Evolutionary conservation across 140 eudicot species (phyloP), one percentile per base, ranked within the genome.

Genomic region (Bidens hawaiensis): DNA sequence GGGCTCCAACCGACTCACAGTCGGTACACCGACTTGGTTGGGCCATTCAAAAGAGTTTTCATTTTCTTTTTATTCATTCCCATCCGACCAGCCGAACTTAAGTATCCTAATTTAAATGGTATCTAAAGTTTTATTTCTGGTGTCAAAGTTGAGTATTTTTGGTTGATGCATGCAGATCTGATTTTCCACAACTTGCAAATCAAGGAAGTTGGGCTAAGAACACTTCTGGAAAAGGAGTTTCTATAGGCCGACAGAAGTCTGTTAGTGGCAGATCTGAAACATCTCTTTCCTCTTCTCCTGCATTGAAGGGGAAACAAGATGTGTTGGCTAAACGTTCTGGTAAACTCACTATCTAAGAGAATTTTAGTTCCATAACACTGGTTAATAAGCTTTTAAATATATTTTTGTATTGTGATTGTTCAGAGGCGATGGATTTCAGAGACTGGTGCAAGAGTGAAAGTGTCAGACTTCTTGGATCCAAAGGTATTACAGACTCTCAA

Each of bases 371-470:
- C 42, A 15, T 16, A 15, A 57, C n/a, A 8, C 56, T 25, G 13
- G 10, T 25, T 27, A 27, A 34, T 27, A 26, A 6, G 36, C 4
- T 3, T 19, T 47, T 22, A 4, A 10, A 17, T 33, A 11, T 67
- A 55, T 66, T 19, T 54, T 0, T 52, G 2, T 19, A 7, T 38
- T 33, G 24, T 34, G 28, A 10, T 55, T 22, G 33, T 82, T 75
- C 83, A 93, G 99, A 93, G 75, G 99, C 99, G 4, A 54, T 65
- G 75, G 99, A 85, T 68, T 93, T 93, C 70, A 81, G 94, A 77
- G 85, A 85, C 41, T 93, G 99, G 99, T 93, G 99, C 46, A 84
- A 85, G 73, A 85, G 79, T 73, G 99, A 93, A 68, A 83, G 88
- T 48, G 74, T 49, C 82, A 77, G 90, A 72, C 99, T 93, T 65